Evolutionary conservation across 2,329 filamentous ascomycete species (phyloP).

Genomic region (Fusarium metavorans): DNA sequence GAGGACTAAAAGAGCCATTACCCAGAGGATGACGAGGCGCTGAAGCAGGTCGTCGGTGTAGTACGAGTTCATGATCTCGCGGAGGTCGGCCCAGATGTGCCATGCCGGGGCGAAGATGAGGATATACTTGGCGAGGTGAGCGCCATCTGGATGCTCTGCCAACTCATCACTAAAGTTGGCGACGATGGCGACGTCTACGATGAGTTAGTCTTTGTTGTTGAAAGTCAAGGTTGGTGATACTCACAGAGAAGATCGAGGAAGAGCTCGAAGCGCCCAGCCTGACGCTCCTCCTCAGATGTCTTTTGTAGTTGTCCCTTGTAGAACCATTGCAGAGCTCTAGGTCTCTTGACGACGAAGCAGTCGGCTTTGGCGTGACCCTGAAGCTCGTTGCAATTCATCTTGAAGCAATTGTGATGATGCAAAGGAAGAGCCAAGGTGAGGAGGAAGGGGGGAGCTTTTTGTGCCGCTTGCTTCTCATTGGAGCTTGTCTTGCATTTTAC

Average conservation of each 20-base stretch:
- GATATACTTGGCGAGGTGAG: conserved; percentile 60
- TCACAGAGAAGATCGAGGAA: conserved; percentile 62
- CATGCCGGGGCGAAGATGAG: conserved; percentile 62
- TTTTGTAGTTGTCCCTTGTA: conserved; percentile 56
- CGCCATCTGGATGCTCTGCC: conserved; percentile 58
- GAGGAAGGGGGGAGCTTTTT: conserved; percentile 12
- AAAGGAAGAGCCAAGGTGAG: neutral
- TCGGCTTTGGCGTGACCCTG: conserved; percentile 47
- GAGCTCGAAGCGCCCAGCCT: conserved; percentile 61
- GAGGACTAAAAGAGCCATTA: conserved; percentile 62
- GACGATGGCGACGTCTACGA: conserved; percentile 58
- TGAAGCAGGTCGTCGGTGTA: conserved; percentile 63
- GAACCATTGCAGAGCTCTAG: conserved; percentile 59
- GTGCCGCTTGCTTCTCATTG: neutral
- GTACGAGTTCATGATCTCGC: conserved; percentile 65
- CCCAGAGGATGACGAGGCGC: conserved; percentile 61
- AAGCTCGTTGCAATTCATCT: conserved; percentile 54
- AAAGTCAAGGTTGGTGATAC: conserved; percentile 1
- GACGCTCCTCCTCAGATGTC: conserved; percentile 57
- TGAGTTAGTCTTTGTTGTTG: conserved; percentile 4
- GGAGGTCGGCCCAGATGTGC: conserved; percentile 63
- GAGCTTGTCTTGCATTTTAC: conserved; percentile 4
- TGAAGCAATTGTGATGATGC: conserved; percentile 5
- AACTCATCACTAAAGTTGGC: conserved; percentile 63
- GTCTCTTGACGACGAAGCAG: conserved; percentile 52